phyloP scores from a whole-genome alignment of 2,329 filamentous ascomycete genomes.

The Hortaea werneckii region DNA sequence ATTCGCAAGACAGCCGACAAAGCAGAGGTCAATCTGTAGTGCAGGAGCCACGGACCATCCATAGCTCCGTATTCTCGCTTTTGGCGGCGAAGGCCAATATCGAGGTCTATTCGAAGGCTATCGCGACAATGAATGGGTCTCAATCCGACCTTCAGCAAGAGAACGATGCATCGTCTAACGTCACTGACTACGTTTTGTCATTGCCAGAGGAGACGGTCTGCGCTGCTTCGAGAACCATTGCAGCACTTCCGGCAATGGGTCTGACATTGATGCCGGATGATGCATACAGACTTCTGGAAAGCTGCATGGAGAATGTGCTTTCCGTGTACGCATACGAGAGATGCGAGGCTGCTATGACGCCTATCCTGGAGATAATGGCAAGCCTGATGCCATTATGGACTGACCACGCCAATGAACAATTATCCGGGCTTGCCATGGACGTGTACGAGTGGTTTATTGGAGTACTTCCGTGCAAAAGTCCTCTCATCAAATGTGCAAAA shows the following conservation, averaged over 20 bases:
- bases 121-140: constrained; percentile 1
- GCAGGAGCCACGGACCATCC: constrained; percentile 38
- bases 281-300: constrained; percentile 36
- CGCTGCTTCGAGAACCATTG: constrained; percentile 15
- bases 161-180: constrained; percentile 3
- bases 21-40: constrained; percentile 26
- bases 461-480: constrained; percentile 55
- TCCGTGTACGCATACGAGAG: constrained; percentile 52
- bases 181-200: constrained; percentile 17
- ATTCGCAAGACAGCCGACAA: constrained; percentile 46
- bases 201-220: constrained; percentile 14
- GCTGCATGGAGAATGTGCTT: constrained; percentile 40
- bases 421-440: constrained; percentile 60
- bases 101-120: not conserved
- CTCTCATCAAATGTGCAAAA: constrained; percentile 61
- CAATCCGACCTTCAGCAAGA: not conserved
- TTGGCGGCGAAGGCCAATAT: not conserved
- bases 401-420: constrained; percentile 42
- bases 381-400: constrained; percentile 56
- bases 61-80: not conserved
- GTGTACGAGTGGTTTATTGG: constrained; percentile 71
- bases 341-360: constrained; percentile 62
- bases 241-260: constrained; percentile 13
- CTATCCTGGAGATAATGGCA: constrained; percentile 58
- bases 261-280: constrained; percentile 22